Conservation (phyloP, 1,284 basidiomycete species). For the Psilocybe mexicana region DNA sequence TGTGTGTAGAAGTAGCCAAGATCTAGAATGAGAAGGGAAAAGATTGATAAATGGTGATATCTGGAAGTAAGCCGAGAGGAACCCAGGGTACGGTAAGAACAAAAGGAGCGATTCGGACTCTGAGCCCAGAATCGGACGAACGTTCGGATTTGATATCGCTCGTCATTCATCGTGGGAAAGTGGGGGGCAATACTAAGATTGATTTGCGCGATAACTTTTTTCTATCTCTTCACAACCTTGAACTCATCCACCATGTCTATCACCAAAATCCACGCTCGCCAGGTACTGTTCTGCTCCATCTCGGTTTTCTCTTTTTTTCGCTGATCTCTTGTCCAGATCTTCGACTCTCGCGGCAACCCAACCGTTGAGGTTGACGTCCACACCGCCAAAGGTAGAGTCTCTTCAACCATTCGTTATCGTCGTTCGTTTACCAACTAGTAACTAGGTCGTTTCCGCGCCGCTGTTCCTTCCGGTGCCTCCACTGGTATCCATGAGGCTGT, state of each 20-base stretch:
- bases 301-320: constrained; percentile 14
- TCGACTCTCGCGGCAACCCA: constrained; percentile 95
- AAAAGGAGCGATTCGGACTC: not conserved
- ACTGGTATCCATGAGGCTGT: constrained; percentile 99
- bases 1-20: not conserved
- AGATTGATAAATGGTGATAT: not conserved
- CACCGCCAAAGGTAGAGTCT: constrained; percentile 74
- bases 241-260: constrained; percentile 69
- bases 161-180: constrained; percentile 30
- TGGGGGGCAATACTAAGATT: constrained; percentile 29
- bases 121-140: constrained; percentile 1
- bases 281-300: constrained; percentile 50
- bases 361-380: constrained; percentile 94
- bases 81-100: not conserved
- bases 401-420: not conserved
- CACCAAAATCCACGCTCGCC: constrained; percentile 85
- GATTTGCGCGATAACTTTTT: constrained; percentile 30
- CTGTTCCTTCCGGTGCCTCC: constrained; percentile 97
- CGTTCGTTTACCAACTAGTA: constrained; percentile 19
- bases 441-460: constrained; percentile 89
- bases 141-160: constrained; percentile 16
- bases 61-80: not conserved
- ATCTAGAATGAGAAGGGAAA: not conserved
- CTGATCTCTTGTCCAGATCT: constrained; percentile 65
- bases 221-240: constrained; percentile 19